A percentile compares a stretch with the other conserved stretches of the same genome.
These are phyloP conservation scores for Thyridium curvatum DNA, from an alignment of 2,329 filamentous ascomycete species.

Conservation along the genomic window DNA sequence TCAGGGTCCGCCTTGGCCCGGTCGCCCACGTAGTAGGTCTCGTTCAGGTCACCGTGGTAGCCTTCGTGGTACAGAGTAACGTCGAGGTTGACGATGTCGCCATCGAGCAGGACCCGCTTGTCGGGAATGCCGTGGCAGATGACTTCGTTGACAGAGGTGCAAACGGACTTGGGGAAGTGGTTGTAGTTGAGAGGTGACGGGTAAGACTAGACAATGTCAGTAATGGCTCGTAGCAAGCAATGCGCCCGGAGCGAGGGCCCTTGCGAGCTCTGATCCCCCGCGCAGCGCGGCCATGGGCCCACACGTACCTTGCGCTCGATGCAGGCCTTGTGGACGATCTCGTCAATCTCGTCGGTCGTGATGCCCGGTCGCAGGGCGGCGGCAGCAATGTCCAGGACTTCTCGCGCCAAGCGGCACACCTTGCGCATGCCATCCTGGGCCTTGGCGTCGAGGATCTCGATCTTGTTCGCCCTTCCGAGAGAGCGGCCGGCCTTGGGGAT, in stretches of 20 bases:
- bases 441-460: conserved; percentile 73
- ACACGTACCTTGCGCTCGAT: conserved; percentile 77
- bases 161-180: conserved; percentile 96
- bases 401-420: conserved; percentile 78
- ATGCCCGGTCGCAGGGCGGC: conserved; percentile 81
- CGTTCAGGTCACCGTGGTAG: conserved; percentile 94
- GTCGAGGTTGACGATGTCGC: conserved; percentile 96
- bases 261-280: too few relatives aligned
- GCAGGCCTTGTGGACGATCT: conserved; percentile 91
- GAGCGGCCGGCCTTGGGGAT: conserved; percentile 57
- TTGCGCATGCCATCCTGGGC: conserved; percentile 88
- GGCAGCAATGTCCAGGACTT: conserved; percentile 89
- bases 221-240: neutral
- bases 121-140: conserved; percentile 99
- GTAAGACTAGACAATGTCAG: conserved; percentile 61
- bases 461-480: conserved; percentile 68
- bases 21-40: conserved; percentile 96
- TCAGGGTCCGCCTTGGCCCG: conserved; percentile 79
- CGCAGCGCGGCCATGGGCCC: neutral
- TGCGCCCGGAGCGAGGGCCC: too few relatives aligned
- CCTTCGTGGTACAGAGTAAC: conserved; percentile 91
- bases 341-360: conserved; percentile 92
- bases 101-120: conserved; percentile 77
- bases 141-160: conserved; percentile 92
- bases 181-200: conserved; percentile 93